Evolutionary conservation across 345 rosid genomes (phyloP).

Genomic region (Dimocarpus longan): DNA sequence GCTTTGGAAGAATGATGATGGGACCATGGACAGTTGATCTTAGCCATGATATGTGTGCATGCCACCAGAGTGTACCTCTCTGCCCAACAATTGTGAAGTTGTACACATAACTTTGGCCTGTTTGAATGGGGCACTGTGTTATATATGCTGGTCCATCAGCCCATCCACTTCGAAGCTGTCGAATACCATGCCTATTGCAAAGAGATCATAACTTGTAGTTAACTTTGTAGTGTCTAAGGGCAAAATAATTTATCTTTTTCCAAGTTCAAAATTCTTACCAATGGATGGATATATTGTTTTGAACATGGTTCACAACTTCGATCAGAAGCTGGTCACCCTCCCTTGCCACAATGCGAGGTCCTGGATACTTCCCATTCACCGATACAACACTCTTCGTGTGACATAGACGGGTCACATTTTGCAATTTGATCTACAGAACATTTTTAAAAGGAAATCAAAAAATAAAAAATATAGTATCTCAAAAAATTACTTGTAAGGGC

Average conservation of each 20-base stretch:
- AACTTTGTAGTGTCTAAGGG: neutral
- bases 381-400: constrained; percentile 59
- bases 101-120: constrained; percentile 52
- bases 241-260: constrained; percentile 26
- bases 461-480: too few relatives aligned
- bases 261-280: constrained; percentile 34
- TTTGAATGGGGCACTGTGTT: constrained; percentile 68
- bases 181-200: constrained; percentile 58
- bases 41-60: constrained; percentile 68
- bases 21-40: constrained; percentile 79
- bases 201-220: neutral
- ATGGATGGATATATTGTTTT: constrained; percentile 55
- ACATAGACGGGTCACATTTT: constrained; percentile 54
- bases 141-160: constrained; percentile 66
- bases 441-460: neutral
- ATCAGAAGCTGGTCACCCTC: constrained; percentile 61
- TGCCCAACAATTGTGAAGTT: constrained; percentile 62
- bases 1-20: constrained; percentile 67
- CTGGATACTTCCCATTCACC: constrained; percentile 60
- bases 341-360: constrained; percentile 60
- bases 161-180: constrained; percentile 63
- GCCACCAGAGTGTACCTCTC: constrained; percentile 63
- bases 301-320: constrained; percentile 54
- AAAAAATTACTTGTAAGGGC: neutral
- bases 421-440: constrained; percentile 38